phyloP scores from a whole-genome alignment of 2,329 filamentous ascomycete genomes.

The Pseudogymnoascus sp. region DNA sequence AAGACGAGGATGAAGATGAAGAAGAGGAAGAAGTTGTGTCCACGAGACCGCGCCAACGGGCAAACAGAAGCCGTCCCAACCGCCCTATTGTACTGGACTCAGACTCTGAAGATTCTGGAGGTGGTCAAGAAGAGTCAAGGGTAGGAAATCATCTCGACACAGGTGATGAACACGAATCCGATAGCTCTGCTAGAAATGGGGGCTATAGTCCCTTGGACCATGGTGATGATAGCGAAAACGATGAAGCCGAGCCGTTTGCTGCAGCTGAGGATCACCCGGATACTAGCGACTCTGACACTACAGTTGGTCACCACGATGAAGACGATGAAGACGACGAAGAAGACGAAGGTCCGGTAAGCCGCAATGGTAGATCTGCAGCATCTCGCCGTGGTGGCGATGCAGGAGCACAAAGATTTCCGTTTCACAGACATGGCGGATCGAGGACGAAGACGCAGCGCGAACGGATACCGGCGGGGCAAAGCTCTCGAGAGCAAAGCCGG shows the following conservation, averaged over 20 bases:
- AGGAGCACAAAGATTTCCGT: background rate
- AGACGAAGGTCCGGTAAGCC: conserved; percentile 25
- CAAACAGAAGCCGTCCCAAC: background rate
- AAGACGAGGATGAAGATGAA: conserved; percentile 24
- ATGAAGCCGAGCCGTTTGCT: conserved; percentile 13
- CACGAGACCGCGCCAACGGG: conserved; percentile 10
- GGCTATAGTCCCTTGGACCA: conserved; percentile 30
- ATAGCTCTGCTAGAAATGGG: conserved; percentile 14
- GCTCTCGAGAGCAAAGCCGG: background rate
- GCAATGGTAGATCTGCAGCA: conserved; percentile 17
- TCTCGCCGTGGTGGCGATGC: background rate
- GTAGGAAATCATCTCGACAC: conserved; percentile 14
- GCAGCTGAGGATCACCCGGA: background rate
- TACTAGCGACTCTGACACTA: conserved; percentile 14
- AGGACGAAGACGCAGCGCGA: background rate
- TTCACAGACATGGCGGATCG: background rate
- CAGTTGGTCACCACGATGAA: conserved; percentile 11
- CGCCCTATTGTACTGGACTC: conserved; percentile 4
- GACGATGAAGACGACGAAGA: conserved; percentile 18
- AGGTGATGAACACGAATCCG: conserved; percentile 2
- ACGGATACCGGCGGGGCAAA: background rate
- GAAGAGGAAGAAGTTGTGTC: conserved; percentile 13
- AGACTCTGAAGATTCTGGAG: conserved; percentile 21
- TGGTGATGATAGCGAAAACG: conserved; percentile 26
- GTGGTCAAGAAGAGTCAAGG: conserved; percentile 22